phyloP scores from a whole-genome alignment of 768 basidiomycete species.

The Cytidiella melzeri region DNA sequence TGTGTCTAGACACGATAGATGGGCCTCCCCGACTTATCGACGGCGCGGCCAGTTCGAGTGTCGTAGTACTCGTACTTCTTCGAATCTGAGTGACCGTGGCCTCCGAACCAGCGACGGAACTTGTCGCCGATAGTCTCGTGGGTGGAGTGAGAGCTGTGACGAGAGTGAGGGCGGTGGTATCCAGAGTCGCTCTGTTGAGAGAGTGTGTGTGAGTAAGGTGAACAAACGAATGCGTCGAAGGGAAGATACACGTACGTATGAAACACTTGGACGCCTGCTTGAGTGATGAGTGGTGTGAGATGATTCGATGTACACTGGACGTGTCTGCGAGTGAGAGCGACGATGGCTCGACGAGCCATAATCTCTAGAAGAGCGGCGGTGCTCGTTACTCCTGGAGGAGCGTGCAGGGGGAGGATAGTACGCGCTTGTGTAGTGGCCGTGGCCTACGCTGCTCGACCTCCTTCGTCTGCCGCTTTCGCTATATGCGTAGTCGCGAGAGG shows the following conservation, averaged over 20 bases:
- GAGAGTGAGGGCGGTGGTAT: conserved; percentile 9
- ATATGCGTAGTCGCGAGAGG: conserved; percentile 9
- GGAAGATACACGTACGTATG: conserved; percentile 11
- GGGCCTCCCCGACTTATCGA: conserved; percentile 50
- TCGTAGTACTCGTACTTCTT: conserved; percentile 17
- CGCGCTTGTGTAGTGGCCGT: conserved; percentile 10
- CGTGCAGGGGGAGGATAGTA: conserved; percentile 4
- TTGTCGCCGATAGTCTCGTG: conserved; percentile 30
- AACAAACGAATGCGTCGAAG: too few species aligned
- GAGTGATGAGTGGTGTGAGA: conserved; percentile 9
- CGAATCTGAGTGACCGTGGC: conserved; percentile 15
- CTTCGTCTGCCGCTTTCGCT: conserved; percentile 9
- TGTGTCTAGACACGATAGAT: conserved; percentile 33
- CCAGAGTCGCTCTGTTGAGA: conserved; percentile 9
- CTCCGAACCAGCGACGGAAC: conserved; percentile 33
- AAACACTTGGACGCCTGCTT: conserved; percentile 7
- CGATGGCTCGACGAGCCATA: conserved; percentile 7
- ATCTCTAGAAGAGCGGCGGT: conserved; percentile 8
- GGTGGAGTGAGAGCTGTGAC: conserved; percentile 9
- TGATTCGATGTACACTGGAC: conserved; percentile 4
- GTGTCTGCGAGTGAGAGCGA: conserved; percentile 17
- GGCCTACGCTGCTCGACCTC: conserved; percentile 15
- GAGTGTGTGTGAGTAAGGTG: background rate
- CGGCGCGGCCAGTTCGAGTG: conserved; percentile 26
- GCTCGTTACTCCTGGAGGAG: conserved; percentile 7